phyloP scores from a whole-genome alignment of 2,329 filamentous ascomycete species.

The Stagonosporopsis cucurbitacearum region DNA sequence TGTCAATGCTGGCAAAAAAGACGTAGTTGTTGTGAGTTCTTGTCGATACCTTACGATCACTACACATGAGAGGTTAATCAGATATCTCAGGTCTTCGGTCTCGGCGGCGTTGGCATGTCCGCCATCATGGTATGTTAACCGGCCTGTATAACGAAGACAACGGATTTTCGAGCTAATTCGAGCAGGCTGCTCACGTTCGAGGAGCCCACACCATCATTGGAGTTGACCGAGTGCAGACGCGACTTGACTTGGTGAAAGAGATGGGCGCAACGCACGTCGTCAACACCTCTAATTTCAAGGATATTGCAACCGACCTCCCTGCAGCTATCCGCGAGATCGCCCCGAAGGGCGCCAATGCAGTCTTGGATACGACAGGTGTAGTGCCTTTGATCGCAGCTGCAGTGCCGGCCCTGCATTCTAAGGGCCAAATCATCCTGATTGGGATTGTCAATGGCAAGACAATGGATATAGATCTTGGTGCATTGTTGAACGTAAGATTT shows the following conservation, averaged over 20 bases:
- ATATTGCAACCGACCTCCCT: conserved; percentile 33
- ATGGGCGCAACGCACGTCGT: conserved; percentile 51
- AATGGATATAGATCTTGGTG: conserved; percentile 53
- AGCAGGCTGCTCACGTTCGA: conserved; percentile 54
- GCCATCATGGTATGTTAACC: conserved; percentile 51
- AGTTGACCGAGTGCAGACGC: conserved; percentile 43
- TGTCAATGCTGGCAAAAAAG: conserved; percentile 41
- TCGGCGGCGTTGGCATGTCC: conserved; percentile 56
- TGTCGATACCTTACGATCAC: too few relatives aligned
- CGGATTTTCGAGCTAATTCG: background rate
- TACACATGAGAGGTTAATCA: background rate
- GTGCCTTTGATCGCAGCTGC: conserved; percentile 53
- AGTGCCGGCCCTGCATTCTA: conserved; percentile 52
- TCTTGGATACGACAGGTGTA: conserved; percentile 60
- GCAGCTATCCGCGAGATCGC: conserved; percentile 47
- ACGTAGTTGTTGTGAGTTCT: conserved; percentile 48
- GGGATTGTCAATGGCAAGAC: conserved; percentile 55
- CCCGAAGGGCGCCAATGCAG: conserved; percentile 52
- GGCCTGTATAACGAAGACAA: too few relatives aligned
- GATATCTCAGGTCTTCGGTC: conserved; percentile 40
- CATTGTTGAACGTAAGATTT: conserved; percentile 51
- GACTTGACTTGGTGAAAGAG: conserved; percentile 46
- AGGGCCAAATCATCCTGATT: conserved; percentile 59
- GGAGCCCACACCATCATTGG: conserved; percentile 47
- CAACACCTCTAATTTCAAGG: conserved; percentile 37